Base-by-base conservation (phyloP, 306 rosid species). In the Dryas octopetala region DNA sequence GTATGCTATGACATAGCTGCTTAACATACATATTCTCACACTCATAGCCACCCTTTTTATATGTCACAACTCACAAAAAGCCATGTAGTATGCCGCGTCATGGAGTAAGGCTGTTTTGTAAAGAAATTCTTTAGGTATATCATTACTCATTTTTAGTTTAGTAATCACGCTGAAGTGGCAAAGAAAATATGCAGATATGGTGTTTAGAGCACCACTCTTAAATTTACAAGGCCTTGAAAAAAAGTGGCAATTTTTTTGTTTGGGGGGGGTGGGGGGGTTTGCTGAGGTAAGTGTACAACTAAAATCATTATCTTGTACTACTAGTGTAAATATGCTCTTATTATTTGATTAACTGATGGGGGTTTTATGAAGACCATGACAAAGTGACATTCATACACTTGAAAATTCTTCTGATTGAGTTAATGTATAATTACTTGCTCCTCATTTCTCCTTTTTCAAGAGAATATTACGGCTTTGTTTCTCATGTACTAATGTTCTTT, bases 401-500 rank as follows among this genome's bases (percentile, higher is more conserved):
- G 70, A 70, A 64, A 58, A 43, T 75, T 82, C 7, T 41, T 74
- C 49, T 71, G 74, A 49, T 76, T 68, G 46, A 57, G 51, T 73
- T 32, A 10, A 62, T 62, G 70, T 74, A 71, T 76, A 63, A 50
- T 73, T 82, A 51, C 70, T 71, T 77, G 52, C 69, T n/a, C 72
- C 69, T 76, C 62, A 0, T 71, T 79, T 71, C 77, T 51, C 71
- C 67, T 60, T 65, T 41, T 65, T 76, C 66, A 7, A 41, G 74
- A 44, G 17, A 72, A 13, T 49, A 16, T 10, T 10, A 71, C 47
- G 5, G 17, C 48, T 32, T 28, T 61, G 43, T 51, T 65, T 70
- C 66, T 49, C 12, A 59, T 53, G n/a, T 74, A 41, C 52, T 70
- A 52, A 60, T 77, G 64, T 19, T 41, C n/a, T 28, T 0, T 74